Evolutionary conservation across 1,284 basidiomycete species (phyloP).

Genomic region (Anthracocystis walkeri): DNA sequence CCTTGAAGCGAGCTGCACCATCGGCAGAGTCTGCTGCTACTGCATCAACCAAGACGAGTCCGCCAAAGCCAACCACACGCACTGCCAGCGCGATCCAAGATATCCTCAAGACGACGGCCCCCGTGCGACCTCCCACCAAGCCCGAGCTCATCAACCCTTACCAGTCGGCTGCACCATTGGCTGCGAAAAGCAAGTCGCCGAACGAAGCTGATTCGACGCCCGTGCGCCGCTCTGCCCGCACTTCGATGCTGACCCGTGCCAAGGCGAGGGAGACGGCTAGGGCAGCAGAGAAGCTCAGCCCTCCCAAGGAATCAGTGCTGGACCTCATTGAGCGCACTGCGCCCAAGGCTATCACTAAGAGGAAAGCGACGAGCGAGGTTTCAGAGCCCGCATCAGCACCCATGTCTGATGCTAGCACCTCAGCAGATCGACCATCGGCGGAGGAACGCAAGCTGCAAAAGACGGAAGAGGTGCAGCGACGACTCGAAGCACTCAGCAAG

Average conservation of each 20-base stretch:
- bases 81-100: conserved; percentile 56
- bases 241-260: conserved; percentile 53
- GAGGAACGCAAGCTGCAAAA: conserved; percentile 45
- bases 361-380: conserved; percentile 14
- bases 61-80: conserved; percentile 39
- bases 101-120: conserved; percentile 55
- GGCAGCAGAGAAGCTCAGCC: conserved; percentile 37
- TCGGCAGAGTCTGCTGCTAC: conserved; percentile 13
- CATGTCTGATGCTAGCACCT: background rate
- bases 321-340: conserved; percentile 62
- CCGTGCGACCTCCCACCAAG: conserved; percentile 44
- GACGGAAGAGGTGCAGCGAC: conserved; percentile 55
- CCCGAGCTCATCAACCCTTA: conserved; percentile 65
- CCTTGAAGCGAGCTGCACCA: conserved; percentile 42
- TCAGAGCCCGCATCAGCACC: conserved; percentile 2
- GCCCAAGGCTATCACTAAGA: conserved; percentile 34
- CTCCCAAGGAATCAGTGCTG: conserved; percentile 54
- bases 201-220: conserved; percentile 12
- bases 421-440: conserved; percentile 10
- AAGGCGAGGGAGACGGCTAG: conserved; percentile 49
- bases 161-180: conserved; percentile 44
- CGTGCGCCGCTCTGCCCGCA: conserved; percentile 35
- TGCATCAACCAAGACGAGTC: conserved; percentile 12
- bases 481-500: conserved; percentile 51
- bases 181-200: conserved; percentile 24